These are phyloP conservation scores for Fusarium sp. DNA, from an alignment of 2,329 filamentous ascomycete species.

Conservation along the genomic window DNA sequence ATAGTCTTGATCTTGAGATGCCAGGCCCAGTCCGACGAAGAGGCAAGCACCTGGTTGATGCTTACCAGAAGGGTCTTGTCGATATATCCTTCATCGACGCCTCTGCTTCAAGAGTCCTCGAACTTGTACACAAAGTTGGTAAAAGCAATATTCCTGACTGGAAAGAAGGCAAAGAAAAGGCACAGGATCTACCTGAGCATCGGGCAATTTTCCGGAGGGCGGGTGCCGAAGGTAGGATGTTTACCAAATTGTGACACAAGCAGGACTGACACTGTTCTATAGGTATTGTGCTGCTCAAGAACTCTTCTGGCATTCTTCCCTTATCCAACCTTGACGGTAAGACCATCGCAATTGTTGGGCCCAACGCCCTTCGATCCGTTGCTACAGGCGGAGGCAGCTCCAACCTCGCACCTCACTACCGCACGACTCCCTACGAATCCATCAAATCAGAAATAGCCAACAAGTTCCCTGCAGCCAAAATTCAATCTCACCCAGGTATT, in stretches of 20 bases:
- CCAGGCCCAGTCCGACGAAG: slow-evolving; percentile 25
- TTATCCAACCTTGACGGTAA: neutral
- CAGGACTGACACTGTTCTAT: neutral
- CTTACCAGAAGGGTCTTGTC: slow-evolving; percentile 13
- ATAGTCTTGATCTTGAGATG: slow-evolving; percentile 35
- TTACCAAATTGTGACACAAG: neutral
- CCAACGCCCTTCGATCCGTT: slow-evolving; percentile 29
- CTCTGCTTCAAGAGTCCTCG: slow-evolving; percentile 17
- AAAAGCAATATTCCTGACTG: slow-evolving; percentile 28
- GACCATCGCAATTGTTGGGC: slow-evolving; percentile 16
- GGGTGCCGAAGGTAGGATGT: slow-evolving; percentile 19
- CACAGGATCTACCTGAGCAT: slow-evolving; percentile 29
- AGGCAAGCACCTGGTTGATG: slow-evolving; percentile 31
- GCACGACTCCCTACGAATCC: slow-evolving; percentile 28
- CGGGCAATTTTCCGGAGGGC: slow-evolving; percentile 26
- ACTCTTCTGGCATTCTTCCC: slow-evolving; percentile 12
- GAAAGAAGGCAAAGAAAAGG: slow-evolving; percentile 24
- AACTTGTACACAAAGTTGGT: slow-evolving; percentile 20
- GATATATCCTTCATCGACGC: slow-evolving; percentile 22
- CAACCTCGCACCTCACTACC: slow-evolving; percentile 28
- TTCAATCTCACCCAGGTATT: slow-evolving; percentile 22
- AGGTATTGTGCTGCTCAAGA: slow-evolving; percentile 36
- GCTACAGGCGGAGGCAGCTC: slow-evolving; percentile 31
- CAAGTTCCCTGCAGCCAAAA: slow-evolving; percentile 7
- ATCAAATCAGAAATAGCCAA: slow-evolving; percentile 5